Conservation (phyloP, 306 rosid genomes). For the Malus fusca region DNA sequence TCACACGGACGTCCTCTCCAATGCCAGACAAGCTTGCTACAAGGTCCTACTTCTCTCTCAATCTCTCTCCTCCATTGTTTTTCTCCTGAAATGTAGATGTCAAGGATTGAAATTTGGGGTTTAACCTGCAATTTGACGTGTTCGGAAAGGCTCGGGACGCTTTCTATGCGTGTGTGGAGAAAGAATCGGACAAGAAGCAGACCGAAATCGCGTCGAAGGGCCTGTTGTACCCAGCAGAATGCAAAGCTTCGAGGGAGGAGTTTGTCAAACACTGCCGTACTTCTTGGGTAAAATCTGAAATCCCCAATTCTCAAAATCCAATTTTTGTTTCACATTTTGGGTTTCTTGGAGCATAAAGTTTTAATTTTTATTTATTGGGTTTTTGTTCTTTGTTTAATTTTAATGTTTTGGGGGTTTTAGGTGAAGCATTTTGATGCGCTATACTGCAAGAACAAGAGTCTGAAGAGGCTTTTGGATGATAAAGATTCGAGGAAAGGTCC, state of each 20-base stretch:
- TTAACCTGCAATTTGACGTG: slow-evolving; percentile 9
- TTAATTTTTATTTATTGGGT: slow-evolving; percentile 8
- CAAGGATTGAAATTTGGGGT: background rate
- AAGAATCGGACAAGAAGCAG: slow-evolving; percentile 60
- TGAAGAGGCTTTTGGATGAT: slow-evolving; percentile 87
- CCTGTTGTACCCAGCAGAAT: slow-evolving; percentile 67
- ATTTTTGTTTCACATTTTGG: background rate
- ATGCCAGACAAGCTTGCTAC: slow-evolving; percentile 73
- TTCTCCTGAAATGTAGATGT: background rate
- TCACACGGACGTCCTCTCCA: slow-evolving; percentile 57
- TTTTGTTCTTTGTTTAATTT: background rate
- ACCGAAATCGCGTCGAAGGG: slow-evolving; percentile 93
- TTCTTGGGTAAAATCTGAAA: slow-evolving; percentile 63
- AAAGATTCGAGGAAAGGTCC: slow-evolving; percentile 81
- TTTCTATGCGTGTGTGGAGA: slow-evolving; percentile 73
- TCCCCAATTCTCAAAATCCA: background rate
- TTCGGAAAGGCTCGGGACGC: slow-evolving; percentile 74
- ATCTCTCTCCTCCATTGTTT: background rate
- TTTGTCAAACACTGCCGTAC: slow-evolving; percentile 70
- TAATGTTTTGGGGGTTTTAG: slow-evolving; percentile 18
- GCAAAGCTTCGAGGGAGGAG: slow-evolving; percentile 47
- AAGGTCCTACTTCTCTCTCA: slow-evolving; percentile 39
- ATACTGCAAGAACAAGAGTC: slow-evolving; percentile 63
- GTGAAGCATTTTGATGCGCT: slow-evolving; percentile 92
- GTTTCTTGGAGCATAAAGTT: background rate